A percentile compares a stretch with the other conserved stretches of the same genome.
Evolutionary conservation across 116 monocot genomes (phyloP).

Genomic region (Papilionanthe hybrid): DNA sequence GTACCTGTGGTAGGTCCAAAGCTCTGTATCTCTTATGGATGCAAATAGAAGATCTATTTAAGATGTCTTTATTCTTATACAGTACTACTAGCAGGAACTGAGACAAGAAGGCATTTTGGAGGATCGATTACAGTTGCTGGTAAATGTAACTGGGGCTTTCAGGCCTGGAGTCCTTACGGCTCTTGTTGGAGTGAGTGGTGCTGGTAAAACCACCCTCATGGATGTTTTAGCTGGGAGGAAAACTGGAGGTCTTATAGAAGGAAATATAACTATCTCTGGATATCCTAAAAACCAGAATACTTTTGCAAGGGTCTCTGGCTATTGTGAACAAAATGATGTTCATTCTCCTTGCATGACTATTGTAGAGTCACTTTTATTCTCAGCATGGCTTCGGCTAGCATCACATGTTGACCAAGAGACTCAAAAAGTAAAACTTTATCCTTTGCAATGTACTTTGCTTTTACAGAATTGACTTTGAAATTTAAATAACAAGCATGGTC

Average conservation of each 20-base stretch:
- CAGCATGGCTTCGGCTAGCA: constrained; percentile 89
- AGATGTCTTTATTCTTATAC: constrained; percentile 39
- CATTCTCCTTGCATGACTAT: constrained; percentile 98
- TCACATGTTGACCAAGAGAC: constrained; percentile 62
- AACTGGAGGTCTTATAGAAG: constrained; percentile 93
- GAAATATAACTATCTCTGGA: constrained; percentile 82
- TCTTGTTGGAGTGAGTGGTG: constrained; percentile 96
- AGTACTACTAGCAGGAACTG: constrained; percentile 69
- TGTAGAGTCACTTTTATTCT: constrained; percentile 82
- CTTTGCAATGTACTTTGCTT: neutral
- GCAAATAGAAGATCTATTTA: constrained; percentile 6
- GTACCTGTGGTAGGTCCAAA: constrained; percentile 65
- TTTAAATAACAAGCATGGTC: neutral
- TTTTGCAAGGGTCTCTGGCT: constrained; percentile 94
- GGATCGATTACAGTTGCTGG: constrained; percentile 80
- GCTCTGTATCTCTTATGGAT: neutral
- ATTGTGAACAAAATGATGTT: constrained; percentile 96
- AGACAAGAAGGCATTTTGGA: constrained; percentile 83
- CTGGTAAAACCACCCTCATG: constrained; percentile 99
- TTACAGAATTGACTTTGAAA: neutral
- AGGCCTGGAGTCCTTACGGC: constrained; percentile 94
- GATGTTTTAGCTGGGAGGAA: constrained; percentile 99
- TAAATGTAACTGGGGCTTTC: constrained; percentile 98
- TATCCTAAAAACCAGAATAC: constrained; percentile 96
- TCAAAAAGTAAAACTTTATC: constrained; percentile 42